Base-by-base conservation (phyloP, 352 stramenopile genomes). In the Aphanomyces invadans region DNA sequence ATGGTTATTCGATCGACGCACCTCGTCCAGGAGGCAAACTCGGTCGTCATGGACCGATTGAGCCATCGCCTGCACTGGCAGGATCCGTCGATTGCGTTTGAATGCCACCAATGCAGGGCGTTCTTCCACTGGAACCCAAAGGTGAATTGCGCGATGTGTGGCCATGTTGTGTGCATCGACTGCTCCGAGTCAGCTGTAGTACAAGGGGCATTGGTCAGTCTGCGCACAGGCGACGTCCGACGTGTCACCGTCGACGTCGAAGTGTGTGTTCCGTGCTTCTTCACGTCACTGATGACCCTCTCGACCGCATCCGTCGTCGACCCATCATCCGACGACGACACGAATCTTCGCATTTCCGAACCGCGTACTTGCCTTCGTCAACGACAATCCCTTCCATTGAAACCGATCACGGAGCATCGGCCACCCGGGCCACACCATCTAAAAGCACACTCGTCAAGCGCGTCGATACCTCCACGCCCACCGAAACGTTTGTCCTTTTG, bases 61-160 rank as follows among this genome's bases (percentile, higher is more conserved):
- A 49, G 48, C 19, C 60, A 67, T 28, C 39, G 42, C 2, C 21
- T 32, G 42, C 60, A 67, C 49, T 67, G 60, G 60, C n/a, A 45
- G 11, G 36, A 67, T n/a, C 29, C 45, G 15, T 28, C 48, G 7
- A 44, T 57, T 11, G 19, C 15, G 36, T 67, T 45, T 33, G 38
- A 67, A 46, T 67, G 60, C 49, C 42, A 67, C 23, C 4, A 26
- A 12, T 67, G 60, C 49, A 57, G 39, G 17, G 25, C 48, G 49
- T 52, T 59, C 25, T 67, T 67, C n/a, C 60, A 67, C 33, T 51
- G 48, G 29, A 51, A 67, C 33, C 42, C 60, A 28, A 67, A 67
- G 45, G 45, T 25, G n/a, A 49, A 67, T 33, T 67, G 60, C 46
- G 28, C 48, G 19, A 55, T 57, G 42, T 67, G 60, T n/a, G 60